These are phyloP conservation scores for Candida smagusa DNA, from an alignment of 1,139 yeast genomes.

Conservation along the genomic window DNA sequence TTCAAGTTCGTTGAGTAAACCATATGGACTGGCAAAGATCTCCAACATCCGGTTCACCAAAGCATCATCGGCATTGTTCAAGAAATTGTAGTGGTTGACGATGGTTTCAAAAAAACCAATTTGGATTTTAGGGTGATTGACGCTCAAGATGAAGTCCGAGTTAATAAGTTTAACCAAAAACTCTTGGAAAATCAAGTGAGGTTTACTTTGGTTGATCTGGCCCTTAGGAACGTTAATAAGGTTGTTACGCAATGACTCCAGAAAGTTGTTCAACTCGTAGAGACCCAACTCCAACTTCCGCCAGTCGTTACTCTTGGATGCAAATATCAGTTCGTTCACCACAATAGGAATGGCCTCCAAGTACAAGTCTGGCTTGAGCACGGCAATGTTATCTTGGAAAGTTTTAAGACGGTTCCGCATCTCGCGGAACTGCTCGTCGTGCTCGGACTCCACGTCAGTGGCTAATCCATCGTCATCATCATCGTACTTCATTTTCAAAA, in stretches of 20 bases:
- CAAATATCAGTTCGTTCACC: constrained; percentile 57
- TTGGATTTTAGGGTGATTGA: constrained; percentile 77
- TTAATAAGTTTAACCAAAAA: constrained; percentile 65
- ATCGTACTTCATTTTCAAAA: constrained; percentile 77
- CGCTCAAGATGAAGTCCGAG: constrained; percentile 46
- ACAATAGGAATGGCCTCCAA: constrained; percentile 66
- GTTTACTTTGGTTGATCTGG: constrained; percentile 59
- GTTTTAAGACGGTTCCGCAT: constrained; percentile 68
- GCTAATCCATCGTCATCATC: constrained; percentile 60
- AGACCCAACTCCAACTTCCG: constrained; percentile 82
- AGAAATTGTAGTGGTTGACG: constrained; percentile 71
- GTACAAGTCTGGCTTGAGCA: constrained; percentile 69
- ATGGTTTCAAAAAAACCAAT: constrained; percentile 79
- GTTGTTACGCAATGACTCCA: constrained; percentile 77
- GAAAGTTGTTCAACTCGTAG: constrained; percentile 71
- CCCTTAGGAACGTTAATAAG: constrained; percentile 64
- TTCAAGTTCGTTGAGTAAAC: constrained; percentile 69
- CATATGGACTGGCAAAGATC: constrained; percentile 75
- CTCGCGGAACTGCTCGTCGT: constrained; percentile 75
- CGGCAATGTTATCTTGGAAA: constrained; percentile 83
- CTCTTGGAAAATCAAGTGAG: constrained; percentile 57
- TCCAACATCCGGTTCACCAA: constrained; percentile 65
- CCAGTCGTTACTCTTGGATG: constrained; percentile 51
- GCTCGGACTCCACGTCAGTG: constrained; percentile 54
- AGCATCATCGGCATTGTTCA: constrained; percentile 47